These are phyloP conservation scores for Carex kokanica DNA, from an alignment of 176 grass and related monocot genomes.

Conservation along the genomic window DNA sequence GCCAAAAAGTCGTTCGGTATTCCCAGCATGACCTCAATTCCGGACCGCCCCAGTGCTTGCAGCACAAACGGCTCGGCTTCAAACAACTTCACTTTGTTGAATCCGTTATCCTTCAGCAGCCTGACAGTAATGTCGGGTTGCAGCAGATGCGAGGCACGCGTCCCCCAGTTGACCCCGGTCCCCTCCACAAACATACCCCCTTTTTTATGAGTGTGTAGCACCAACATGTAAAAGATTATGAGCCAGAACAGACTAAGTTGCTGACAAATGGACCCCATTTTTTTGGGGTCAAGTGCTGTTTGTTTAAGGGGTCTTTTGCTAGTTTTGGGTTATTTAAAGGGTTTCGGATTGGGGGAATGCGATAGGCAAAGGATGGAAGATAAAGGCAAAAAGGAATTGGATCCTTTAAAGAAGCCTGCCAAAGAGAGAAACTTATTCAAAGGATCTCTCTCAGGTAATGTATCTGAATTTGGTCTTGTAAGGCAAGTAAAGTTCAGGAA, in stretches of 20 bases:
- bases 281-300: neutral
- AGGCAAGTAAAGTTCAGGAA: constrained; percentile 22
- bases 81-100: constrained; percentile 80
- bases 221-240: constrained; percentile 37
- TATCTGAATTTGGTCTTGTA: constrained; percentile 24
- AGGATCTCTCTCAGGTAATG: constrained; percentile 22
- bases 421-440: neutral
- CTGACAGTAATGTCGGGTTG: constrained; percentile 61
- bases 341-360: constrained; percentile 2
- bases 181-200: constrained; percentile 31
- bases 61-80: constrained; percentile 60
- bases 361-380: constrained; percentile 3
- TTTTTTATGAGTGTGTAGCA: constrained; percentile 30
- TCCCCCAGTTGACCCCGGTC: constrained; percentile 82
- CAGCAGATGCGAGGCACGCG: constrained; percentile 42
- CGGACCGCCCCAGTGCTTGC: constrained; percentile 59
- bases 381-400: neutral
- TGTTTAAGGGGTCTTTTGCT: neutral
- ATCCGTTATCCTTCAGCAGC: constrained; percentile 69
- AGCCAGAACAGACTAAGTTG: constrained; percentile 34
- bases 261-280: constrained; percentile 41
- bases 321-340: neutral
- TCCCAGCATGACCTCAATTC: constrained; percentile 93
- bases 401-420: neutral
- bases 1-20: constrained; percentile 81